Conservation (phyloP, 371 early-diverging fungal species). For the Circinella umbellata region DNA sequence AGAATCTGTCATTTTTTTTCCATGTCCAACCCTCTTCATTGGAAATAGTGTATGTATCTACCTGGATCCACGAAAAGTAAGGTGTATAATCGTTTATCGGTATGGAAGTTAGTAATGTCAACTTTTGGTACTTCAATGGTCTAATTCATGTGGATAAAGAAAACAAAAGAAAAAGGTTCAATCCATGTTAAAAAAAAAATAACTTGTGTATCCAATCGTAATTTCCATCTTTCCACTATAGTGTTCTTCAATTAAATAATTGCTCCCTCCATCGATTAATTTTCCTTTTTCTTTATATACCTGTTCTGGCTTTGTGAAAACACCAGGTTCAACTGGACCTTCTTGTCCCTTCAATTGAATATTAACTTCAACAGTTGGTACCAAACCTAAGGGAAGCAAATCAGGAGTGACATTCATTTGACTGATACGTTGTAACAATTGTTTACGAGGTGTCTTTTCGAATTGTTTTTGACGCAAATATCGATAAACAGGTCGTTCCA, state of each 20-base stretch:
- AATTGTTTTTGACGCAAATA: conserved; percentile 72
- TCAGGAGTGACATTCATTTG: conserved; percentile 87
- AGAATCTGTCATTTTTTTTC: not conserved
- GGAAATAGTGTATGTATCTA: conserved; percentile 29
- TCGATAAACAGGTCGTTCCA: conserved; percentile 75
- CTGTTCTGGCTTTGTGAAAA: conserved; percentile 54
- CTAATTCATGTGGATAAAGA: conserved; percentile 14
- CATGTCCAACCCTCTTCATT: not conserved
- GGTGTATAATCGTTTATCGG: conserved; percentile 72
- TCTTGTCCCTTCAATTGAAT: conserved; percentile 41
- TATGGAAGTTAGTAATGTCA: conserved; percentile 68
- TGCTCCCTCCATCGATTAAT: not conserved
- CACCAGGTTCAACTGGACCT: conserved; percentile 61
- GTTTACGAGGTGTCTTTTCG: conserved; percentile 61
- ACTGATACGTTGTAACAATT: conserved; percentile 73
- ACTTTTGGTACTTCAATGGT: conserved; percentile 65
- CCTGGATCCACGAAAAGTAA: conserved; percentile 77
- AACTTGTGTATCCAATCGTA: too few species aligned
- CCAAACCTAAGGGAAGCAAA: conserved; percentile 59
- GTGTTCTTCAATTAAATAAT: too few species aligned
- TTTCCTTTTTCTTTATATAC: conserved; percentile 28
- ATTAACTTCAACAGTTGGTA: conserved; percentile 56
- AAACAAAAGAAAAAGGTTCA: too few species aligned
- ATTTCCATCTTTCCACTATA: too few species aligned
- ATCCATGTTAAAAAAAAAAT: too few species aligned